phyloP scores from a whole-genome alignment of 176 grass and related monocot species.

The Cenchrus purpureus region DNA sequence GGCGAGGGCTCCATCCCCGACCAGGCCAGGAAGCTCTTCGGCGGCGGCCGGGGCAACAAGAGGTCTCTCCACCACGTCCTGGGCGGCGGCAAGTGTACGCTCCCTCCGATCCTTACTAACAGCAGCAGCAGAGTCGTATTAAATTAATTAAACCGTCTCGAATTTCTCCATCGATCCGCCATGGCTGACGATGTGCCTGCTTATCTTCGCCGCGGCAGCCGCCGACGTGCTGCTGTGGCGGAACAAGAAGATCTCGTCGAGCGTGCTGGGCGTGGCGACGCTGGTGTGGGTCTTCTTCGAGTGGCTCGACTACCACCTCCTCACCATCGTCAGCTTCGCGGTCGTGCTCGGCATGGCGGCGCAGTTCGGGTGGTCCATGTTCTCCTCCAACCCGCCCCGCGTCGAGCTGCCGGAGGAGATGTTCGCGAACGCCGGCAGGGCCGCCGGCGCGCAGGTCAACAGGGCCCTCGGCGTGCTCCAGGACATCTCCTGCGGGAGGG shows the following conservation, averaged over 20 bases:
- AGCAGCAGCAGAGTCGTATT: too few relatives aligned
- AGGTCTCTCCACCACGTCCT: slow-evolving; percentile 66
- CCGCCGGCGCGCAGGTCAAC: slow-evolving; percentile 63
- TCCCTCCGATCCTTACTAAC: too few relatives aligned
- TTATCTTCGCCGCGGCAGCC: slow-evolving; percentile 32
- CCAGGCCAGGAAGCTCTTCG: slow-evolving; percentile 58
- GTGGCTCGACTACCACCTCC: slow-evolving; percentile 83
- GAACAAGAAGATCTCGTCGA: slow-evolving; percentile 95
- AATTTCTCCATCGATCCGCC: background rate
- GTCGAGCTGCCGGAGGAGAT: slow-evolving; percentile 68
- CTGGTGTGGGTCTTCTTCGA: slow-evolving; percentile 83
- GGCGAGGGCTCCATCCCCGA: slow-evolving; percentile 47
- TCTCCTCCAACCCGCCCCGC: slow-evolving; percentile 56
- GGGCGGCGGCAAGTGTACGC: slow-evolving; percentile 65
- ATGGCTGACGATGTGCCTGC: background rate
- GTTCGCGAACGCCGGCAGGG: slow-evolving; percentile 58
- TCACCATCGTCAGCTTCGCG: slow-evolving; percentile 59
- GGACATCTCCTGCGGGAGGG: slow-evolving; percentile 72
- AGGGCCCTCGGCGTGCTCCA: slow-evolving; percentile 53
- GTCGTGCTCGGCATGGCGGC: slow-evolving; percentile 73
- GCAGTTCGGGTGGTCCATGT: slow-evolving; percentile 72
- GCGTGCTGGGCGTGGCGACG: slow-evolving; percentile 70
- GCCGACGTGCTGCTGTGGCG: slow-evolving; percentile 91
- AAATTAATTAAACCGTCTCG: too few relatives aligned
- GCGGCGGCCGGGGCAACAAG: slow-evolving; percentile 17